Conservation (phyloP, 305 asterid genomes). For the Solanum aculeatissimum region DNA sequence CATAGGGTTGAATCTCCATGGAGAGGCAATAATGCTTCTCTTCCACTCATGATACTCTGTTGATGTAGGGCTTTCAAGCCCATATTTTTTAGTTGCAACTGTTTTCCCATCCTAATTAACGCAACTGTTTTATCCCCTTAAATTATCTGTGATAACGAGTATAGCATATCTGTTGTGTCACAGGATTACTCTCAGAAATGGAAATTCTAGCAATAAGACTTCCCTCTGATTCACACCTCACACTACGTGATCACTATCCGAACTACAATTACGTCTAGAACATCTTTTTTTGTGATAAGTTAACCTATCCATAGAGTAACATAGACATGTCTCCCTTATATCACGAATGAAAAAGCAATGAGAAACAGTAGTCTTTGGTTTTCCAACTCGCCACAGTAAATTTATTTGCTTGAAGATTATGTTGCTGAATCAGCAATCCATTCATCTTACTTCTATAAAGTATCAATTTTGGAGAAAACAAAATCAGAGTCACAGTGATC, state of each 20-base stretch:
- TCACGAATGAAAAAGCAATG: background rate
- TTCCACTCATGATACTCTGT: background rate
- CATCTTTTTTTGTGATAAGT: background rate
- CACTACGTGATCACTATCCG: slow-evolving; percentile 9
- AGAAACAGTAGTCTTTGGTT: background rate
- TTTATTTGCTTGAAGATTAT: background rate
- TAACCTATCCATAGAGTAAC: background rate
- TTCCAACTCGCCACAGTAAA: background rate
- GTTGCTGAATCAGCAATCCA: background rate
- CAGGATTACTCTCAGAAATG: background rate
- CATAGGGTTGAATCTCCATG: background rate
- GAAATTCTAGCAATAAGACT: background rate
- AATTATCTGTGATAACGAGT: background rate
- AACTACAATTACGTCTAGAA: background rate
- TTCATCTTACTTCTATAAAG: background rate
- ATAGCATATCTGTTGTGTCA: background rate
- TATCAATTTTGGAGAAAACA: background rate
- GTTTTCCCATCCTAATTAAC: background rate
- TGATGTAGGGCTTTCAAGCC: background rate
- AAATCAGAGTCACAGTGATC: background rate
- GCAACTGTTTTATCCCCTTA: background rate
- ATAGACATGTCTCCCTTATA: background rate
- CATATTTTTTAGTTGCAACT: background rate
- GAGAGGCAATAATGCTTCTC: background rate
- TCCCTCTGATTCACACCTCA: slow-evolving; percentile 4